Conservation (phyloP, 495 filamentous ascomycete genomes). For the Hyaloscypha hepaticicola region DNA sequence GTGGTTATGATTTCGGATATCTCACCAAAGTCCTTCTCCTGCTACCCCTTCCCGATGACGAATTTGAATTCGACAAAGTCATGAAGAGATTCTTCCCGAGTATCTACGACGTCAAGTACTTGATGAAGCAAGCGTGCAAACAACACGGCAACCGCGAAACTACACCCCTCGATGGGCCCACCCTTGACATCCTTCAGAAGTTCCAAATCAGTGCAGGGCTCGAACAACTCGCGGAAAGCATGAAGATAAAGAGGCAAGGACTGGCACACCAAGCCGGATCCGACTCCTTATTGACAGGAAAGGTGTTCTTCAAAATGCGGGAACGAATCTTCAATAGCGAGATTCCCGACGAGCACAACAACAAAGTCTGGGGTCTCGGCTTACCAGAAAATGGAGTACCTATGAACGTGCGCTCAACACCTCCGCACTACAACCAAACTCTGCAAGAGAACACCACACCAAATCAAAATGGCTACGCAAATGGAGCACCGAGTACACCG, state of each 20-base stretch:
- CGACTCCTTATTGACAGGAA: conserved; percentile 88
- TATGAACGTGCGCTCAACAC: conserved; percentile 30
- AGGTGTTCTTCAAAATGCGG: conserved; percentile 86
- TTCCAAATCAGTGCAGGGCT: conserved; percentile 85
- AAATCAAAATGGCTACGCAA: conserved; percentile 52
- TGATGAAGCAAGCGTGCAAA: conserved; percentile 72
- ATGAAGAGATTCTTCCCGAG: conserved; percentile 90
- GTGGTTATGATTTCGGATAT: conserved; percentile 98
- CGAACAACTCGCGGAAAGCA: conserved; percentile 88
- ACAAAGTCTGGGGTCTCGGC: conserved; percentile 83
- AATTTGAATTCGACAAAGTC: conserved; percentile 78
- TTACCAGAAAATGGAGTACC: conserved; percentile 9
- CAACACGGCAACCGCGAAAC: conserved; percentile 65
- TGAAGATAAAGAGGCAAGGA: conserved; percentile 84
- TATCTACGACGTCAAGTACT: conserved; percentile 94
- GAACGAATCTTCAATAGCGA: conserved; percentile 81
- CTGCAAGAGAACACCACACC: conserved; percentile 44
- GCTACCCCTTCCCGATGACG: conserved; percentile 77
- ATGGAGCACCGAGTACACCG: conserved; percentile 71
- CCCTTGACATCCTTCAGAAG: conserved; percentile 67
- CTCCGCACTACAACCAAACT: conserved; percentile 34
- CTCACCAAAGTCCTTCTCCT: conserved; percentile 87
- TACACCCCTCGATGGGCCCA: conserved; percentile 60
- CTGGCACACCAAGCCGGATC: conserved; percentile 86
- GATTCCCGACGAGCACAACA: conserved; percentile 72